A percentile compares a stretch with the other conserved stretches of the same genome.
Evolutionary conservation across 768 basidiomycete species (phyloP).

Genomic region (Rhodotorula babjevae): DNA sequence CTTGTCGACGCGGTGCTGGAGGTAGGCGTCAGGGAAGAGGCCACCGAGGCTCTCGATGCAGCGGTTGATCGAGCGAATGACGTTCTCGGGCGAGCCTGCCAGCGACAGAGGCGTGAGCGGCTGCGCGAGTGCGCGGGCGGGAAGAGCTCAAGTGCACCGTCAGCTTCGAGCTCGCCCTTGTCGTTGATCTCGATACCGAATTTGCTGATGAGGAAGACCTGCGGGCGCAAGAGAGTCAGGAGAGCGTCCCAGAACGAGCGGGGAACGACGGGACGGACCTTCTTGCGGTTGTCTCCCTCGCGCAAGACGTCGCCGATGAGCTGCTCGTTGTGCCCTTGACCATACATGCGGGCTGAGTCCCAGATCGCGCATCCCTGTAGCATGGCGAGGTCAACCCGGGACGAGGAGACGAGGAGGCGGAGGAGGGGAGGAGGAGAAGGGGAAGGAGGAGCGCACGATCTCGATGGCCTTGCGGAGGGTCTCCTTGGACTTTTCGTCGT

Average conservation of each 20-base stretch:
- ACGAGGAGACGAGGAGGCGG: constrained; percentile 14
- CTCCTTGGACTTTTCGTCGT: constrained; percentile 17
- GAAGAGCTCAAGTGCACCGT: background rate
- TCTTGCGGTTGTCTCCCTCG: constrained; percentile 18
- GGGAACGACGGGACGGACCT: background rate
- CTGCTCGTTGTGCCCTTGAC: constrained; percentile 9
- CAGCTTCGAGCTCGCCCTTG: background rate
- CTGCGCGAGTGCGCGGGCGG: background rate
- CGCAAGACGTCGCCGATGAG: constrained; percentile 26
- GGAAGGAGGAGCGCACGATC: background rate
- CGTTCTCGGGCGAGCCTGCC: constrained; percentile 17
- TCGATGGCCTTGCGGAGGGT: constrained; percentile 19
- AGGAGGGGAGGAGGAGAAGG: background rate
- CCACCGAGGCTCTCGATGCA: constrained; percentile 16
- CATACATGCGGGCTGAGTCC: constrained; percentile 16
- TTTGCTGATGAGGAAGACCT: constrained; percentile 19
- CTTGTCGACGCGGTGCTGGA: constrained; percentile 26
- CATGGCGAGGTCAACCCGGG: background rate
- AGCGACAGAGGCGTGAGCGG: too few relatives aligned
- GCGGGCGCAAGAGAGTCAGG: background rate
- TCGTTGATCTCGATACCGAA: background rate
- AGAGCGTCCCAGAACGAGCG: too few relatives aligned
- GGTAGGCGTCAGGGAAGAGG: constrained; percentile 12
- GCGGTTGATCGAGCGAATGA: background rate
- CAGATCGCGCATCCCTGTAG: constrained; percentile 14